Evolutionary conservation across 2,329 filamentous ascomycete genomes (phyloP), one percentile per base, ranked within the genome.

Genomic region (Stemphylium beticola): DNA sequence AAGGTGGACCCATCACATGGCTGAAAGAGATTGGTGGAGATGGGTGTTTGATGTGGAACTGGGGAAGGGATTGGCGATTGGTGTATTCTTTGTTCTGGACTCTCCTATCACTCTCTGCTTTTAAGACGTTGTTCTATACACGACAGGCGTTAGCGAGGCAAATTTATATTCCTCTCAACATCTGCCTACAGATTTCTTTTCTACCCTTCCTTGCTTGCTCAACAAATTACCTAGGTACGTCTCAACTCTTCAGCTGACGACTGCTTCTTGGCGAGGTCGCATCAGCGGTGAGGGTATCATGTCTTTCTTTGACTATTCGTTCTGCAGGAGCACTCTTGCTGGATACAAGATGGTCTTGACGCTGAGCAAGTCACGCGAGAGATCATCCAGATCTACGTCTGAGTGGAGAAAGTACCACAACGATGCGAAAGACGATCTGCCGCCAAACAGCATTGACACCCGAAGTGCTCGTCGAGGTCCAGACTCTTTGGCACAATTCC

Each of bases 81-180:
- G 42, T 45, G 42, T 45, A 36, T 12, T 36, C 14, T 45, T 45
- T 34, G 20, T 45, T 45, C 14, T 26, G 32, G 42, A 36, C 20
- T 45, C 42, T 45, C 32, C 42, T 36, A 45, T 36, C 32, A 24
- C 8, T 24, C 20, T 6, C 9, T 44, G 20, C 17, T 10, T 26
- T 45, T 18, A 32, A 12, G 18, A 36, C 34, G 20, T 34, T 34
- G 14, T 45, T 14, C 31, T n/a, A 17, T 36, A 45, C 24, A 45
- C 31, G 42, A 45, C 31, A 32, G 42, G 36, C 20, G 32, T 36
- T 45, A 17, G 32, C 42, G 42, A 26, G n/a, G 12, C 17, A 32
- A 45, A 45, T 36, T 8, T 14, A 36, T 22, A 22, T 26, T n/a
- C 18, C 15, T 14, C 32, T 26, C 20, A 36, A 45, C 31, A 17